Evolutionary conservation across 176 grass and related monocot species (phyloP), one percentile per base, ranked within the genome.

Genomic region (Oryza glumipatula): DNA sequence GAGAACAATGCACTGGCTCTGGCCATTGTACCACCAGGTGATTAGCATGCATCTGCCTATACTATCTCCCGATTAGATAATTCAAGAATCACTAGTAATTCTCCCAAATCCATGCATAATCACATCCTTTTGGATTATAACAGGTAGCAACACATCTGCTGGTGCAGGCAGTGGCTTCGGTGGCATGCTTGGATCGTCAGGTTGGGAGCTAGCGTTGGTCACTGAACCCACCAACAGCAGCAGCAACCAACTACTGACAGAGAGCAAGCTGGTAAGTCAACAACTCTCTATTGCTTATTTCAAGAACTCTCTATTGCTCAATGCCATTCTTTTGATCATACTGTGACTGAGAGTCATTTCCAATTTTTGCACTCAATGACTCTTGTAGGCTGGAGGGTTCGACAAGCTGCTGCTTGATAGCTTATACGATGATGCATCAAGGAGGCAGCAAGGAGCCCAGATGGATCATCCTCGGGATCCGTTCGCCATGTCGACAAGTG

Each of bases 181-280:
- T 3, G 82, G 72, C 3, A 66, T 83, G 71, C 56, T 43, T 70
- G 88, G 76, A 80, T 83, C 88, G 5, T 93, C 92, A 56, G 90
- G 86, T 56, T 98, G 95, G 92, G 95, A 97, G 84, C 72, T 94
- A 49, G 92, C 92, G 14, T 70, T 94, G 56, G 92, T 94, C 61
- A 76, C 88, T 15, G 77, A 88, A 28, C 86, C 43, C 51, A 86
- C 79, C 47, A 87, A 15, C 63, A 86, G 5, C 73, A 85, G 63
- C 15, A 66, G 23, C 19, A 84, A 21, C 49, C 86, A 87, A 39
- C 13, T 77, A 45, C 13, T 77, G 56, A 76, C 81, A 46, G 88
- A 91, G 54, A 88, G 48, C 79, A 94, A 90, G 71, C 77, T 94
- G 80, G 94, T 94, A 86, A 79, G 7, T 22, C 19, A 61, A 44